Conservation (phyloP, 208 protist genomes). For the Trypanosoma lewisi region DNA sequence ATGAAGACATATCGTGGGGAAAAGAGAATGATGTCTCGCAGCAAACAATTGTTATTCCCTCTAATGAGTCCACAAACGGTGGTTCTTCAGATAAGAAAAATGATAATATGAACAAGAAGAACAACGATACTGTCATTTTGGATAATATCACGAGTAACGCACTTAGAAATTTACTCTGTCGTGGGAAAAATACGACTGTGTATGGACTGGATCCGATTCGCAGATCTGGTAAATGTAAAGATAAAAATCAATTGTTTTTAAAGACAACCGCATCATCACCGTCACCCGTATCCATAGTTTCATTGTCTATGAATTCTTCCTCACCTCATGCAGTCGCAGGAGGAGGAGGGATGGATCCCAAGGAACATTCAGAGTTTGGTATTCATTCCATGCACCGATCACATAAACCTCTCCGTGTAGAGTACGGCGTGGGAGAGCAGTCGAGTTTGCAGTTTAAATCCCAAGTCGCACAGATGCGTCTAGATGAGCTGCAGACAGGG, state of each 20-base stretch:
- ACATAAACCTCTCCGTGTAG: conserved; percentile 37
- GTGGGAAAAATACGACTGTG: conserved; percentile 28
- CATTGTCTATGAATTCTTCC: not conserved
- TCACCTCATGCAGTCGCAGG: not conserved
- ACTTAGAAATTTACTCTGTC: conserved; percentile 22
- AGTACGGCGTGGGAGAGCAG: conserved; percentile 48
- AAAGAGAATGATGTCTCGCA: not conserved
- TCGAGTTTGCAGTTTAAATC: conserved; percentile 34
- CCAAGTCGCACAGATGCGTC: conserved; percentile 30
- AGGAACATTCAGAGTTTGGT: not conserved
- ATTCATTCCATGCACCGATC: not conserved
- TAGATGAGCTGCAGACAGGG: conserved; percentile 38
- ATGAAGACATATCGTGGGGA: conserved; percentile 17
- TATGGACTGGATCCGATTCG: conserved; percentile 23
- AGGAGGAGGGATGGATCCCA: not conserved
- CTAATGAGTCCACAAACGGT: not conserved
- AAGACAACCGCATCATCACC: not conserved
- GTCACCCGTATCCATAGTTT: not conserved
- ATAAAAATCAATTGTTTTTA: not conserved
- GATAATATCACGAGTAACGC: not conserved
- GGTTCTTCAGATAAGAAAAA: not conserved
- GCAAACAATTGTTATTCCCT: not conserved
- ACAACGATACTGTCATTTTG: no score
- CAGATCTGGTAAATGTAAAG: not conserved
- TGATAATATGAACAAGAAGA: not conserved